Evolutionary conservation across 2,329 filamentous ascomycete genomes (phyloP).

Genomic region (Fusarium abutilonis): DNA sequence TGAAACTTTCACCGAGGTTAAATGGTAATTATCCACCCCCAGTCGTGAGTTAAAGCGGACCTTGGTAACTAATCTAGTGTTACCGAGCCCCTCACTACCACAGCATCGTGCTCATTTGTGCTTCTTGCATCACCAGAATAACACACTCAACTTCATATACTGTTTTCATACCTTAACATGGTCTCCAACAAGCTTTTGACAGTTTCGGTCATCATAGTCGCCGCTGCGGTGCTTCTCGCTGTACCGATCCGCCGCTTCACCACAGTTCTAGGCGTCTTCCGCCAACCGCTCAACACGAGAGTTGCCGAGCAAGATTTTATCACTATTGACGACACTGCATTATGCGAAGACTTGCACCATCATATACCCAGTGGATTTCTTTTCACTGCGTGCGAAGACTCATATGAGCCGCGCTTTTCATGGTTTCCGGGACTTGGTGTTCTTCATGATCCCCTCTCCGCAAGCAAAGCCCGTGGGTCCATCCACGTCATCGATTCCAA

Average conservation of each 20-base stretch:
- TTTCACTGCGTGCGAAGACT: conserved; percentile 67
- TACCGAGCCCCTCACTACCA: too few species aligned
- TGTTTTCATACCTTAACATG: background rate
- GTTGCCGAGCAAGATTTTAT: conserved; percentile 46
- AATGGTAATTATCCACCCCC: too few species aligned
- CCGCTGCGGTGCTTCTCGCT: background rate
- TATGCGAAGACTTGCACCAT: conserved; percentile 70
- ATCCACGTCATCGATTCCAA: conserved; percentile 65
- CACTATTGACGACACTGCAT: conserved; percentile 60
- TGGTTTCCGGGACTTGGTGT: conserved; percentile 63
- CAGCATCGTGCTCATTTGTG: too few species aligned
- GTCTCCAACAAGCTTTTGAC: background rate
- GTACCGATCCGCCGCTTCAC: conserved; percentile 5
- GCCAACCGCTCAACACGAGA: conserved; percentile 35
- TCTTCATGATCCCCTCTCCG: conserved; percentile 54
- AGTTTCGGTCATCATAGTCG: background rate
- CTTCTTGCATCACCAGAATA: too few species aligned
- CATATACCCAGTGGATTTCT: conserved; percentile 59
- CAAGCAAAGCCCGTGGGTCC: conserved; percentile 52
- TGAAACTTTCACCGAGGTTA: too few species aligned
- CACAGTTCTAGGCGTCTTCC: conserved; percentile 45
- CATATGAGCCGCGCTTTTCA: conserved; percentile 51
- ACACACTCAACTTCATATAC: too few species aligned
- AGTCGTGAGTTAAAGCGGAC: too few species aligned
- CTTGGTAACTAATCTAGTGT: too few species aligned